These are phyloP conservation scores for Bullera alba DNA, from an alignment of 768 basidiomycete species.

Conservation along the genomic window DNA sequence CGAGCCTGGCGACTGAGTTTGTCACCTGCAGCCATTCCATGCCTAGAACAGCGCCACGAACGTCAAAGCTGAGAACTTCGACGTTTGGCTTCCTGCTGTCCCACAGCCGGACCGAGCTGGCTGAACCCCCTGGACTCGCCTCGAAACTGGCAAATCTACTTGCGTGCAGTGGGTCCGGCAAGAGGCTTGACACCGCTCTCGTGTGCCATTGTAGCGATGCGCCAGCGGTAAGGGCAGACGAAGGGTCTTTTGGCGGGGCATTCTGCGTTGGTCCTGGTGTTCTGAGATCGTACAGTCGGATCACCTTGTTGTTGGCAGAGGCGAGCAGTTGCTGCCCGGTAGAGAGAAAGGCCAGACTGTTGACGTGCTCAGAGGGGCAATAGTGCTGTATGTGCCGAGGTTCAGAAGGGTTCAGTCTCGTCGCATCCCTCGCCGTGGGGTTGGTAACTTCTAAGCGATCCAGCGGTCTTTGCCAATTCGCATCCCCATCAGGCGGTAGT, in stretches of 20 bases:
- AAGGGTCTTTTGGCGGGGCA: slow-evolving; percentile 4
- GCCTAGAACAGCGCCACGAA: slow-evolving; percentile 16
- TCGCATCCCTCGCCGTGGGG: slow-evolving; percentile 11
- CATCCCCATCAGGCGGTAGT: slow-evolving; percentile 8
- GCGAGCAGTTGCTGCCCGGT: slow-evolving; percentile 20
- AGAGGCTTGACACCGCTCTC: slow-evolving; percentile 30
- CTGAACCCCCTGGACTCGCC: slow-evolving; percentile 6
- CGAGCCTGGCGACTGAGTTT: slow-evolving; percentile 12
- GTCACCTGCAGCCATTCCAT: slow-evolving; percentile 25
- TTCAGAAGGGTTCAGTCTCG: slow-evolving; percentile 6
- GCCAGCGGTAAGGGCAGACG: slow-evolving; percentile 3
- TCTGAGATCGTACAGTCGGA: slow-evolving; percentile 33
- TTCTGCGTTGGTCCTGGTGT: slow-evolving; percentile 6
- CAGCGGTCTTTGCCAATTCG: slow-evolving; percentile 14
- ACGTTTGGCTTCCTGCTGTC: slow-evolving; percentile 26
- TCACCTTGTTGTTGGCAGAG: slow-evolving; percentile 21
- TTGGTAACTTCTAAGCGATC: slow-evolving; percentile 23
- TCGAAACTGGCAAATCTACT: slow-evolving; percentile 38
- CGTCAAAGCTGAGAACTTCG: slow-evolving; percentile 35
- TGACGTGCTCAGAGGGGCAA: slow-evolving; percentile 36
- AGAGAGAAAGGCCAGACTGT: slow-evolving; percentile 26
- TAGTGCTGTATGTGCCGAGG: slow-evolving; percentile 33
- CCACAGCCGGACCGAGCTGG: slow-evolving; percentile 35
- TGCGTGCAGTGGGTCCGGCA: slow-evolving; percentile 22
- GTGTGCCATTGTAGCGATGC: slow-evolving; percentile 22